phyloP scores from a whole-genome alignment of 306 rosid genomes.

The Cercis canadensis region DNA sequence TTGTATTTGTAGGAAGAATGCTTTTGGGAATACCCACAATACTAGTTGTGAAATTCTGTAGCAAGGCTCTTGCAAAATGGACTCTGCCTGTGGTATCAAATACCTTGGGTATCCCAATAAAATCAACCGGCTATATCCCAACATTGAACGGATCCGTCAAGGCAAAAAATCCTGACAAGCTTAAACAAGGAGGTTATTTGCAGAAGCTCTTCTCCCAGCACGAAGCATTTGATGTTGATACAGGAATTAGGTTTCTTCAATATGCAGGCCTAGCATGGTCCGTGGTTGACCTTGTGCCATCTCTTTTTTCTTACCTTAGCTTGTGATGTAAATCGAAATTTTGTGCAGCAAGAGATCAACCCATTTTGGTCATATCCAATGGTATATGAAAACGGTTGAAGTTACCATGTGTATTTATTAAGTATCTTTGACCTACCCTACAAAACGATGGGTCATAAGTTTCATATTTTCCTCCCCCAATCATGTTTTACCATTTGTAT shows the following conservation, averaged over 20 bases:
- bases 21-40: slow-evolving; percentile 85
- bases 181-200: slow-evolving; percentile 53
- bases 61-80: slow-evolving; percentile 95
- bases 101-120: slow-evolving; percentile 82
- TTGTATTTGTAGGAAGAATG: slow-evolving; percentile 72
- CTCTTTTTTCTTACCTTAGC: slow-evolving; percentile 61
- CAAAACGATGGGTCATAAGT: too few species aligned
- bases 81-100: slow-evolving; percentile 76
- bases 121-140: slow-evolving; percentile 78
- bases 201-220: slow-evolving; percentile 55
- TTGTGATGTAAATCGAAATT: slow-evolving; percentile 54
- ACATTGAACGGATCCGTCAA: slow-evolving; percentile 47
- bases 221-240: slow-evolving; percentile 61
- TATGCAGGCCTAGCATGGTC: slow-evolving; percentile 81
- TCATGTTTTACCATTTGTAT: too few species aligned
- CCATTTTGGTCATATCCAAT: slow-evolving; percentile 2
- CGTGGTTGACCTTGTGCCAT: slow-evolving; percentile 75
- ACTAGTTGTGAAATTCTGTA: slow-evolving; percentile 81
- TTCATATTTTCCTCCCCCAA: too few species aligned
- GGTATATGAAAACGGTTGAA: background rate
- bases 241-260: slow-evolving; percentile 71
- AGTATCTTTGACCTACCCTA: too few species aligned
- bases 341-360: slow-evolving; percentile 25
- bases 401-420: too few species aligned
- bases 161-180: slow-evolving; percentile 51